Evolutionary conservation across 352 stramenopile species (phyloP), one percentile per base, ranked within the genome.

Genomic region (Elongisporangium undulatum): DNA sequence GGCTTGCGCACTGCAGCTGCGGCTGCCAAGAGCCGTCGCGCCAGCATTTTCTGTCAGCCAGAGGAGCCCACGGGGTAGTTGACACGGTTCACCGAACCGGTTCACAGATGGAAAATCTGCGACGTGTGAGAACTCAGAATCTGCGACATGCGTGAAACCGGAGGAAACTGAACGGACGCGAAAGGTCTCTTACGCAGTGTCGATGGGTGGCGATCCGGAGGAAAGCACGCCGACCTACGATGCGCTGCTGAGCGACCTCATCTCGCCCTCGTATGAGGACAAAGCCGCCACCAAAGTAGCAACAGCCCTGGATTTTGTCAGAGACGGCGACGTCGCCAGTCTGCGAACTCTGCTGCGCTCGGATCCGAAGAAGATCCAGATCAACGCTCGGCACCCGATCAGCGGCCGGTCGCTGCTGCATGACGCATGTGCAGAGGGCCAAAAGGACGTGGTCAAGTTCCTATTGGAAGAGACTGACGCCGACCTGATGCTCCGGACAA

Each of bases 361-460:
- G 5, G 34, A 73, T 16, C 29, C 55, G 1, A 19, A 19, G 3
- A 50, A 51, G 3, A 61, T 75, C 17, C 57, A 24, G 6, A 63
- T 89, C 20, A 90, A 90, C 45, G 53, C 59, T 15, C 65, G 83
- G 7, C 55, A 72, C 49, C 51, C 64, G 0, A 55, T 51, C 1
- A 79, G 61, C 2, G 81, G 83, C 3, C 74, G 83, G 13, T 67
- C 79, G 1, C 26, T 92, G n/a, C 58, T 91, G 10, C 83, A 91
- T 61, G 74, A 91, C 64, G 77, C 79, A 0, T 85, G 77, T 22
- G 74, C 74, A 0, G 64, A 80, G 29, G 81, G 79, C 10, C 53
- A 80, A 0, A 71, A 79, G 13, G 68, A 89, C 6, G 45, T 82
- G 5, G 79, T 81, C 15, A 85, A 89, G 62, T 38, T 90, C 0